Conservation (phyloP, 108 stramenopile species). For the Epithemia pelagica region DNA sequence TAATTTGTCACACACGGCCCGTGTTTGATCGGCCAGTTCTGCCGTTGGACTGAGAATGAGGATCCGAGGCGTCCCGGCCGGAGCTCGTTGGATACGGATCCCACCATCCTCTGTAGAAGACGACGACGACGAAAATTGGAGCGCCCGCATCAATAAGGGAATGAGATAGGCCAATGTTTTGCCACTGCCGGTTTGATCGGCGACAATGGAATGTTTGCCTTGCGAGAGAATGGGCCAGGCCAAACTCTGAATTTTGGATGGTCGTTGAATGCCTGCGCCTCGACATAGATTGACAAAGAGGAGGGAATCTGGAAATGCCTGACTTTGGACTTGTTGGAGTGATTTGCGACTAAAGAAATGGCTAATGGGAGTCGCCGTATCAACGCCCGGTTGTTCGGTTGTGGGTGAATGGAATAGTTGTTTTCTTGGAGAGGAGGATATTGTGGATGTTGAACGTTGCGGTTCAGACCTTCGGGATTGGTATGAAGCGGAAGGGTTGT, state of each 20-base stretch:
- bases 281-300: conserved; percentile 35
- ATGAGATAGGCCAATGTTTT: conserved; percentile 87
- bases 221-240: conserved; percentile 65
- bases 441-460: too few species aligned
- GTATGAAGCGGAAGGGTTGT: too few species aligned
- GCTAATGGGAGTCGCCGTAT: conserved; percentile 4
- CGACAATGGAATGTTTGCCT: conserved; percentile 73
- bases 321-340: conserved; percentile 9
- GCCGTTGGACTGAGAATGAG: conserved; percentile 86
- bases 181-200: conserved; percentile 93
- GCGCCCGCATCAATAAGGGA: conserved; percentile 55
- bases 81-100: conserved; percentile 9
- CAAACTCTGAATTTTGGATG: conserved; percentile 72
- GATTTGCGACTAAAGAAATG: conserved; percentile 74
- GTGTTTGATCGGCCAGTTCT: conserved; percentile 87
- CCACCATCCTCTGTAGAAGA: too few species aligned
- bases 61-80: conserved; percentile 48
- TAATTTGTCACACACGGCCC: conserved; percentile 49
- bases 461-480: too few species aligned
- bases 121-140: conserved; percentile 1
- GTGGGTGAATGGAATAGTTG: too few species aligned
- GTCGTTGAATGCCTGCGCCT: conserved; percentile 48
- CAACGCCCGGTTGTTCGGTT: too few species aligned
- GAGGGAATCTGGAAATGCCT: neutral
- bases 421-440: too few species aligned